phyloP scores from a whole-genome alignment of 2,329 filamentous ascomycete species.

The Eutypella sp. region DNA sequence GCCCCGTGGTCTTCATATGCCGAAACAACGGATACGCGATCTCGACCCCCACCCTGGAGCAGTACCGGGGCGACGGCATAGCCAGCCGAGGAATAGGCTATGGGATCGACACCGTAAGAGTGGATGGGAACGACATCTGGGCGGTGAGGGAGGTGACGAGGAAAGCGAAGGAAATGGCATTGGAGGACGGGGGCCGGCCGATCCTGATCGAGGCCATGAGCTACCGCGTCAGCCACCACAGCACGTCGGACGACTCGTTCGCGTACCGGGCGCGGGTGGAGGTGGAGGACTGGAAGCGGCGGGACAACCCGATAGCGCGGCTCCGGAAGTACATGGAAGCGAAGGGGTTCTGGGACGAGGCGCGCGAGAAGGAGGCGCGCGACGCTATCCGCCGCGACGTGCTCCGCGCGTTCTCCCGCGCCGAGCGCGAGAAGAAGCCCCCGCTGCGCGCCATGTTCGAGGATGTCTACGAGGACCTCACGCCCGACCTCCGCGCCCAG shows the following conservation, averaged over 20 bases:
- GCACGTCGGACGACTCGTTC: slow-evolving; percentile 93
- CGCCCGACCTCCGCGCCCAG: slow-evolving; percentile 71
- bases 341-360: slow-evolving; percentile 77
- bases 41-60: slow-evolving; percentile 81
- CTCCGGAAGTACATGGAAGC: slow-evolving; percentile 88
- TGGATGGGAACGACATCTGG: slow-evolving; percentile 93
- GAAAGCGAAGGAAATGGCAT: slow-evolving; percentile 70
- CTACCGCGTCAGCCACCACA: slow-evolving; percentile 96
- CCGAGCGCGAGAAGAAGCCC: slow-evolving; percentile 77
- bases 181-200: slow-evolving; percentile 74
- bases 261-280: slow-evolving; percentile 91
- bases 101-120: slow-evolving; percentile 87
- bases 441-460: slow-evolving; percentile 70
- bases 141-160: slow-evolving; percentile 78
- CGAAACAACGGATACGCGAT: slow-evolving; percentile 93
- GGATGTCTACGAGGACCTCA: slow-evolving; percentile 85
- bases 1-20: slow-evolving; percentile 84
- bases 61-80: slow-evolving; percentile 88
- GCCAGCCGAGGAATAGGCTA: slow-evolving; percentile 83
- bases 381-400: slow-evolving; percentile 67
- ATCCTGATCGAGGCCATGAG: slow-evolving; percentile 94
- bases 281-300: slow-evolving; percentile 90
- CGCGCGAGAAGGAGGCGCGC: slow-evolving; percentile 69
- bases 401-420: slow-evolving; percentile 76
- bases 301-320: slow-evolving; percentile 83